These are phyloP conservation scores for Dictyostelium discoideum DNA, from an alignment of 78 protist genomes.

Conservation along the genomic window dicty_2.7 NC_007089.4:5890001-5890500, in stretches of 20 bases:
- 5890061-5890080: slow-evolving; percentile 86
- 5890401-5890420: not conserved
- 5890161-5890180: slow-evolving; percentile 96
- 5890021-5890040: not conserved
- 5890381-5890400: not conserved
- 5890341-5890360: not conserved
- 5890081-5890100: slow-evolving; percentile 81
- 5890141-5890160: slow-evolving; percentile 95
- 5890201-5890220: slow-evolving; percentile 30
- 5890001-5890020: too few relatives aligned
- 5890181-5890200: slow-evolving; percentile 85
- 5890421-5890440: too few relatives aligned
- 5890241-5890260: slow-evolving; percentile 97
- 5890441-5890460: too few relatives aligned
- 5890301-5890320: slow-evolving; percentile 98
- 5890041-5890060: slow-evolving; percentile 30
- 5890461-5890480: too few relatives aligned
- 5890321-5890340: slow-evolving; percentile 87
- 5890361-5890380: not conserved
- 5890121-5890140: slow-evolving; percentile 92
- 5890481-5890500: too few relatives aligned
- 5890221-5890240: slow-evolving; percentile 95
- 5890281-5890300: slow-evolving; percentile 97
- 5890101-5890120: slow-evolving; percentile 92
- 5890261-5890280: slow-evolving; percentile 94